Evolutionary conservation across 2,329 filamentous ascomycete genomes (phyloP).

Genomic region (Pseudohalonectria lignicola): DNA sequence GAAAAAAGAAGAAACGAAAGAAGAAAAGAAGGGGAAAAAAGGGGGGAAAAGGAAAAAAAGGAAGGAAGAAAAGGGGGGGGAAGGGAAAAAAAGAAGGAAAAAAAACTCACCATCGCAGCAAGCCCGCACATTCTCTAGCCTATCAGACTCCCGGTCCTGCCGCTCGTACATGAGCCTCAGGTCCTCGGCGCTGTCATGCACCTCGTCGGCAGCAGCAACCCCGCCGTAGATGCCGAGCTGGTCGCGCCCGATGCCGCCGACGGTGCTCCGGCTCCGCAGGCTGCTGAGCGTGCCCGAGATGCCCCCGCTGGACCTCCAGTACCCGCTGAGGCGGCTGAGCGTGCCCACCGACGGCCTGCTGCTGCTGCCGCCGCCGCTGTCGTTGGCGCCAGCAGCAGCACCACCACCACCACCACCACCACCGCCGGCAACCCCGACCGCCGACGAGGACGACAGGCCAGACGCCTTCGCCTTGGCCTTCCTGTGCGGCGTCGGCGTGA

Average conservation of each 20-base stretch:
- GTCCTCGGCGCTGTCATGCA: constrained; percentile 74
- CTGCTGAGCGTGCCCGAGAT: constrained; percentile 39
- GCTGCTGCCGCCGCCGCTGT: too few relatives aligned
- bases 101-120: constrained; percentile 82
- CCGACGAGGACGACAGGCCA: background rate
- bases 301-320: constrained; percentile 40
- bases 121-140: constrained; percentile 87
- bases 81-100: background rate
- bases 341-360: constrained; percentile 27
- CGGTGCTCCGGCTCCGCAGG: constrained; percentile 38
- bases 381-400: too few relatives aligned
- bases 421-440: constrained; percentile 20
- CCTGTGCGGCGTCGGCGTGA: constrained; percentile 36
- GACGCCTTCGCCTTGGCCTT: constrained; percentile 16
- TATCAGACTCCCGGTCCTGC: constrained; percentile 65
- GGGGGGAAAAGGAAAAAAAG: too few relatives aligned
- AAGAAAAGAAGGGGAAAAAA: too few relatives aligned
- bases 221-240: constrained; percentile 34
- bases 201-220: constrained; percentile 46
- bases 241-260: constrained; percentile 17
- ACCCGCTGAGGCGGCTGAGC: constrained; percentile 47
- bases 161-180: constrained; percentile 68
- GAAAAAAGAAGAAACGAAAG: too few relatives aligned
- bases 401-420: too few relatives aligned
- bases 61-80: too few relatives aligned